A percentile compares a stretch with the other conserved stretches of the same genome.
phyloP scores from a whole-genome alignment of 148 eudicot genomes.

The Silene latifolia region DNA sequence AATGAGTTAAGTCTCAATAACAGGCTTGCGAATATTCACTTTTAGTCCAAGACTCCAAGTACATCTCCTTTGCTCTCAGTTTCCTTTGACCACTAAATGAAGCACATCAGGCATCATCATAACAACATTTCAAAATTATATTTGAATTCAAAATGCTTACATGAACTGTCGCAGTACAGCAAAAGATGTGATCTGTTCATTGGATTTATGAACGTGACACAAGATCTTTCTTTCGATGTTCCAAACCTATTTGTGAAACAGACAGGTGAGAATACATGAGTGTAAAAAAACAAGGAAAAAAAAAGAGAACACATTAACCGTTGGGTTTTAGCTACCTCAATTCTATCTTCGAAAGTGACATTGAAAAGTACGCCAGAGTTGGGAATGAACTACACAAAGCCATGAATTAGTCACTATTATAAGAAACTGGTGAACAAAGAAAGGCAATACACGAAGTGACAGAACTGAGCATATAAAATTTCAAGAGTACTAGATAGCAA shows the following conservation, averaged over 20 bases:
- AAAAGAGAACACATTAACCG: no score
- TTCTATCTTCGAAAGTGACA: constrained; percentile 55
- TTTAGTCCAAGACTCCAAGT: no score
- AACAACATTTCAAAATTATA: neutral
- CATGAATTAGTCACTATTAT: constrained; percentile 5
- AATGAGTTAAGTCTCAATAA: no score
- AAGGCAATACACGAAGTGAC: neutral
- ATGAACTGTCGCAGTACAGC: constrained; percentile 57
- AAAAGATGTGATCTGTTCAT: constrained; percentile 61
- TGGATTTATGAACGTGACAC: constrained; percentile 46
- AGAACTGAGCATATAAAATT: constrained; percentile 10
- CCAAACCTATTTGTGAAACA: no score
- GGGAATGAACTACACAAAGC: constrained; percentile 60
- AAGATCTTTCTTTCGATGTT: constrained; percentile 55
- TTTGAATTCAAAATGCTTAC: constrained; percentile 37
- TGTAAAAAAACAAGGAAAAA: no score
- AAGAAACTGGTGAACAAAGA: neutral
- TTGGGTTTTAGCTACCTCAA: no score
- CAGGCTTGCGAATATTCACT: no score
- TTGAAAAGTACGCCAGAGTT: constrained; percentile 69
- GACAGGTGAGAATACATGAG: no score
- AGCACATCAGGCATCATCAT: neutral
- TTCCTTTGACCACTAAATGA: constrained; percentile 28
- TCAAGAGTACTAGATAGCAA: no score
- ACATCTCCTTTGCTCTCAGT: no score